These are phyloP conservation scores for Xylariaceae sp. DNA, from an alignment of 2,329 filamentous ascomycete genomes.

Conservation along the genomic window DNA sequence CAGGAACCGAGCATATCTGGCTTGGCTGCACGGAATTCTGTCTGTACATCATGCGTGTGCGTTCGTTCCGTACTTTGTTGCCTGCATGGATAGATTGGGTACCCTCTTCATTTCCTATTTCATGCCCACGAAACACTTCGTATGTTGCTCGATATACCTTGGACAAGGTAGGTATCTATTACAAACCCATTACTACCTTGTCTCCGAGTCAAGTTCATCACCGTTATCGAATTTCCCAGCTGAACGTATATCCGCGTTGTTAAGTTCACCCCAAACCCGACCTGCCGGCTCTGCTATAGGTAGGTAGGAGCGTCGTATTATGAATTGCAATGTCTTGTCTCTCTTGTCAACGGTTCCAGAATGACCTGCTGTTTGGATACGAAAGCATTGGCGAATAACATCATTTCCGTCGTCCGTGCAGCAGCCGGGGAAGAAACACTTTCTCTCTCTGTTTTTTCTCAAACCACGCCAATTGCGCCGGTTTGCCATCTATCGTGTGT, in stretches of 20 bases:
- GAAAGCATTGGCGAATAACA: constrained; percentile 14
- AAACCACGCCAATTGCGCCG: constrained; percentile 6
- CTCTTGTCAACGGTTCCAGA: constrained; percentile 9
- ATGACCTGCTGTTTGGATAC: constrained; percentile 13
- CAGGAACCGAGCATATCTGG: too few species aligned
- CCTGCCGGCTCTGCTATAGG: background rate
- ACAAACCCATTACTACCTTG: too few species aligned
- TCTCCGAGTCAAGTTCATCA: background rate
- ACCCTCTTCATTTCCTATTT: background rate
- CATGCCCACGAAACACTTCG: background rate
- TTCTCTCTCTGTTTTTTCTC: too few species aligned
- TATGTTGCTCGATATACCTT: too few species aligned
- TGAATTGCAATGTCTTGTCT: background rate
- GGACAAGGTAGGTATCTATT: too few species aligned
- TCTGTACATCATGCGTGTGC: too few species aligned
- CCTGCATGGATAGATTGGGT: background rate
- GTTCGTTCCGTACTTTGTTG: too few species aligned
- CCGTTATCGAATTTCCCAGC: too few species aligned
- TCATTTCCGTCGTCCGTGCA: constrained; percentile 9
- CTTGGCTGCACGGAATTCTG: too few species aligned
- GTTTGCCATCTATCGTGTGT: background rate
- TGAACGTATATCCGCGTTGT: too few species aligned
- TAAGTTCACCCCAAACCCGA: too few species aligned
- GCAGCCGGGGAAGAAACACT: background rate
- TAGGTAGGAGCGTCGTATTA: background rate